Conservation (phyloP, 768 basidiomycete species). For the Trametes maxima region DNA sequence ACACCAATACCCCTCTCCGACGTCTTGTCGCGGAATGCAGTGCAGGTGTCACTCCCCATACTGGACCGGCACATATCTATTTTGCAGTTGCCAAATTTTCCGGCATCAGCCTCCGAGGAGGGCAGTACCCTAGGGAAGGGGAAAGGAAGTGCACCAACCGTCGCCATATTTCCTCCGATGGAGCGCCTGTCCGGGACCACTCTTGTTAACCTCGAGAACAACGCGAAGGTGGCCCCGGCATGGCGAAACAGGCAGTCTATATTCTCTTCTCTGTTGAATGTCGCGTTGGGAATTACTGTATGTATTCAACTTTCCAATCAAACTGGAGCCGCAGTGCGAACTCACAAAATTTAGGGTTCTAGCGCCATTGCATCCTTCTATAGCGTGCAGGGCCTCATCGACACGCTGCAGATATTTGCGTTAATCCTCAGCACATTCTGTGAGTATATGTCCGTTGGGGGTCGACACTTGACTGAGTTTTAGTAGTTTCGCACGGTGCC, state of each 20-base stretch:
- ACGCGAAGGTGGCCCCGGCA: conserved; percentile 46
- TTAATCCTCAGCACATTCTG: conserved; percentile 69
- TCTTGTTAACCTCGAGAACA: conserved; percentile 63
- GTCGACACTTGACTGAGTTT: background rate
- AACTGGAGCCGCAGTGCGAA: background rate
- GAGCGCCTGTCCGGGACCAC: conserved; percentile 53
- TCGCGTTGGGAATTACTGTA: conserved; percentile 60
- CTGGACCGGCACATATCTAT: conserved; percentile 60
- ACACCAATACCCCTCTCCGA: conserved; percentile 55
- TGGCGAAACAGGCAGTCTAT: conserved; percentile 61
- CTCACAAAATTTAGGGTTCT: conserved; percentile 53
- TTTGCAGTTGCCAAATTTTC: conserved; percentile 48
- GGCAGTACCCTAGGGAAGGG: conserved; percentile 8
- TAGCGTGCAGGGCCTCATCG: conserved; percentile 67
- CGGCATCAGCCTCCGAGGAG: conserved; percentile 6
- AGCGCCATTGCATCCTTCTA: conserved; percentile 70
- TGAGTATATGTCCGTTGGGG: conserved; percentile 28
- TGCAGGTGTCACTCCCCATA: conserved; percentile 60
- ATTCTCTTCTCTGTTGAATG: conserved; percentile 47
- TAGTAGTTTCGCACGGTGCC: conserved; percentile 16
- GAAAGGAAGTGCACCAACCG: conserved; percentile 26
- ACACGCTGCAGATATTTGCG: conserved; percentile 73
- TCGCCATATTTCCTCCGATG: conserved; percentile 64
- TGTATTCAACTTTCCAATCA: conserved; percentile 20
- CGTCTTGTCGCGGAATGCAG: conserved; percentile 61